phyloP scores from a whole-genome alignment of 108 stramenopile genomes.

The Fragilaria crotonensis region DNA sequence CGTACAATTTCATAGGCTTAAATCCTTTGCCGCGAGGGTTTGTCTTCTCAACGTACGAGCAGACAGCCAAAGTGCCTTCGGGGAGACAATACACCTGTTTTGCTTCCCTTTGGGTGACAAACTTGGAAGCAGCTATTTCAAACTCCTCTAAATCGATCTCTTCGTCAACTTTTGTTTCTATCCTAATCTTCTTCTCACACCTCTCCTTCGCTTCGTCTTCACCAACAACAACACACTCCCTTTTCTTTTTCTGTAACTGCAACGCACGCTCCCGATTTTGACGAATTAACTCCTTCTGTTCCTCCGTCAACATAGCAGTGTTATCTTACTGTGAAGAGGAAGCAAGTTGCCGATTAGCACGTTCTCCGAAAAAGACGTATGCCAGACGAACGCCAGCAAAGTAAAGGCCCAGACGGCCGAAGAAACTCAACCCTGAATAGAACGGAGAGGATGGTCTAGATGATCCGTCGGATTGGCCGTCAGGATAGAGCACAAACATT shows the following conservation, averaged over 20 bases:
- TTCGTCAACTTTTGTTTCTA: conserved; percentile 4
- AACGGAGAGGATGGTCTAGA: conserved; percentile 21
- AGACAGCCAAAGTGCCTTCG: conserved; percentile 72
- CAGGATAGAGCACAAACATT: conserved; percentile 76
- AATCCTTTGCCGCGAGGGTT: conserved; percentile 65
- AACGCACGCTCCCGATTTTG: conserved; percentile 65
- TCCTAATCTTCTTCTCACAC: conserved; percentile 1
- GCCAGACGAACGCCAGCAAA: conserved; percentile 63
- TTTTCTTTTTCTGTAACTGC: conserved; percentile 42
- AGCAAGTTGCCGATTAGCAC: conserved; percentile 10
- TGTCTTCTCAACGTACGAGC: conserved; percentile 36
- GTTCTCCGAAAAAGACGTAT: conserved; percentile 62
- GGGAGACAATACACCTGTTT: conserved; percentile 67
- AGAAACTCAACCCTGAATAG: conserved; percentile 49
- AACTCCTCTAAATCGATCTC: conserved; percentile 52
- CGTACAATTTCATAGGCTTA: conserved; percentile 69
- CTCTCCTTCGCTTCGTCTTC: too few relatives aligned
- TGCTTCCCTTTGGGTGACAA: conserved; percentile 66
- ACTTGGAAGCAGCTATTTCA: conserved; percentile 56
- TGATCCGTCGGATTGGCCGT: conserved; percentile 27
- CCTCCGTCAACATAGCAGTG: conserved; percentile 41
- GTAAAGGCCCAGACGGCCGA: conserved; percentile 63
- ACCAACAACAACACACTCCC: conserved; percentile 19
- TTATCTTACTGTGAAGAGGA: too few relatives aligned
- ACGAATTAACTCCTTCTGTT: conserved; percentile 66